Evolutionary conservation across 345 rosid genomes (phyloP).

Genomic region (Syzygium aromaticum): DNA sequence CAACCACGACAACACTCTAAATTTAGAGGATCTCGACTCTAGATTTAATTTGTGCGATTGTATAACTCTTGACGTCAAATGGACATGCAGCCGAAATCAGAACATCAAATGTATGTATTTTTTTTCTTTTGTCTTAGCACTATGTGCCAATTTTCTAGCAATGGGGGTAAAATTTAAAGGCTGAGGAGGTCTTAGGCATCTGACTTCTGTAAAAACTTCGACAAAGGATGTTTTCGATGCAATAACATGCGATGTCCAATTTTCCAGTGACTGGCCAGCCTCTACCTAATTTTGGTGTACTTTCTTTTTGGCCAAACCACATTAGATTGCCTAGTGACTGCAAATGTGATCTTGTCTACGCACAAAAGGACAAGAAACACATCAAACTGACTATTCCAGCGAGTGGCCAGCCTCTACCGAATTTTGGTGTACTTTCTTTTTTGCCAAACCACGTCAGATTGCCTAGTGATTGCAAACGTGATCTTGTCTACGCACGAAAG

Average conservation of each 20-base stretch:
- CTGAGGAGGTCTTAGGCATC: constrained; percentile 5
- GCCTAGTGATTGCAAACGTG: no score
- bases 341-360: neutral
- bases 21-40: neutral
- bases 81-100: neutral
- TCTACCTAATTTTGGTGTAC: neutral
- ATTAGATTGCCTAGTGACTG: neutral
- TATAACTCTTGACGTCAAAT: neutral
- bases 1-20: neutral
- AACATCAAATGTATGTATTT: no score
- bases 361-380: neutral
- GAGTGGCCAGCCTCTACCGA: no score
- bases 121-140: no score
- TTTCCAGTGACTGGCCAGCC: neutral
- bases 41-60: neutral
- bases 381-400: neutral
- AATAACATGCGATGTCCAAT: neutral
- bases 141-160: neutral
- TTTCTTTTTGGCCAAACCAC: neutral
- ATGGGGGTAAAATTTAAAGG: neutral
- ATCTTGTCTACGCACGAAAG: no score
- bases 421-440: no score
- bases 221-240: neutral
- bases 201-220: neutral
- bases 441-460: no score